phyloP scores from a whole-genome alignment of 805 yeast species.

The Lipomyces kockii region DNA sequence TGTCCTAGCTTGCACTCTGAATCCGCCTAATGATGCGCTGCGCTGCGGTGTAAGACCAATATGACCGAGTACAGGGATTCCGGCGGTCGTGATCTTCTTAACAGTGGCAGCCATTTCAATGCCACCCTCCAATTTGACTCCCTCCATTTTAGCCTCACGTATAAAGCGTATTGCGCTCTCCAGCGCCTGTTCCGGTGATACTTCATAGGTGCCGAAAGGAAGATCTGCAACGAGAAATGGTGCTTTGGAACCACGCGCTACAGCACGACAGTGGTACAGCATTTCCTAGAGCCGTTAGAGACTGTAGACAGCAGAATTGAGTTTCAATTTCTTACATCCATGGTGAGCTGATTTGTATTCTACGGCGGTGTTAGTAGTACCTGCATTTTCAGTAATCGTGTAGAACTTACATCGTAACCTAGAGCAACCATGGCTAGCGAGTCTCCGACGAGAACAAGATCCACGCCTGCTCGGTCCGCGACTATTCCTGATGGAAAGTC shows the following conservation, averaged over 20 bases:
- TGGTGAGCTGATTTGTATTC: constrained; percentile 66
- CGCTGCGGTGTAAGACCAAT: constrained; percentile 92
- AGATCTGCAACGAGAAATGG: constrained; percentile 81
- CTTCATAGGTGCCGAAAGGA: constrained; percentile 87
- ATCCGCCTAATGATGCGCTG: constrained; percentile 79
- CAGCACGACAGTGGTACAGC: constrained; percentile 74
- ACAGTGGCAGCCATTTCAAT: constrained; percentile 60
- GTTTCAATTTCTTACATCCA: constrained; percentile 54
- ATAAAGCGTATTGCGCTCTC: constrained; percentile 61
- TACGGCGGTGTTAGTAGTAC: constrained; percentile 9
- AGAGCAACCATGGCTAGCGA: constrained; percentile 90
- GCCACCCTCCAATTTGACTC: constrained; percentile 87
- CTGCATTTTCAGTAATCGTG: not conserved
- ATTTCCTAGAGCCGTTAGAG: constrained; percentile 53
- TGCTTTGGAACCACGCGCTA: constrained; percentile 66
- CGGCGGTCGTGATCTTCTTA: constrained; percentile 60
- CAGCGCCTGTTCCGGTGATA: constrained; percentile 64
- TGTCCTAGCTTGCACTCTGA: constrained; percentile 77
- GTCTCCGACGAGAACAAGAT: constrained; percentile 83
- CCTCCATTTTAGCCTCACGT: constrained; percentile 63
- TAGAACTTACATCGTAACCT: constrained; percentile 65
- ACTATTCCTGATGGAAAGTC: constrained; percentile 77
- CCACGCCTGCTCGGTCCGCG: constrained; percentile 69
- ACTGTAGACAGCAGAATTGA: not conserved
- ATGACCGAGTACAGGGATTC: constrained; percentile 91